A percentile compares a stretch with the other conserved stretches of the same genome.
Conservation (phyloP, 2,329 filamentous ascomycete species). For the Dactylellina leptospora region DNA sequence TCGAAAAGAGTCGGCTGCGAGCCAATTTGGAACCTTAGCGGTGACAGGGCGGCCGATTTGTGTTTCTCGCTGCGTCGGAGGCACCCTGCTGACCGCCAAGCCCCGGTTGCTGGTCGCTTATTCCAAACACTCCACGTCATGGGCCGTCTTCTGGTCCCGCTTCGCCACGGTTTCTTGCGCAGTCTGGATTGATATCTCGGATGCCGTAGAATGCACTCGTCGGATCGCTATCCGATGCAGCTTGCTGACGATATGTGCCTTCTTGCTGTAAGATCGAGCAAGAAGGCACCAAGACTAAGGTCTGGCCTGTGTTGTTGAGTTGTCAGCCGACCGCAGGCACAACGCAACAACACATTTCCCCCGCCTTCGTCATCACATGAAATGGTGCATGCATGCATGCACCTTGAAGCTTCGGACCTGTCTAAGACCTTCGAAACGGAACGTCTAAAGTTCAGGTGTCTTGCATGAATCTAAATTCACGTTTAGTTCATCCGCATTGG, state of each 20-base stretch:
- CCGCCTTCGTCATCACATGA: too few relatives aligned
- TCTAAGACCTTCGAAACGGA: too few relatives aligned
- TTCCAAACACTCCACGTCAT: constrained; percentile 26
- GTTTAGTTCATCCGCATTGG: background rate
- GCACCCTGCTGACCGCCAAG: constrained; percentile 46
- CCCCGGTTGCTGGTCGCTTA: constrained; percentile 9
- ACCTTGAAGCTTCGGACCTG: too few relatives aligned
- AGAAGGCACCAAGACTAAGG: background rate
- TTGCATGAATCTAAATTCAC: too few relatives aligned
- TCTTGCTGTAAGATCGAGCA: too few relatives aligned
- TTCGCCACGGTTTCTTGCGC: background rate
- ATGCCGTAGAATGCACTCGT: background rate
- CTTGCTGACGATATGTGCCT: too few relatives aligned
- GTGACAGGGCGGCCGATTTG: constrained; percentile 19
- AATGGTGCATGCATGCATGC: too few relatives aligned
- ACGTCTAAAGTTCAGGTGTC: too few relatives aligned
- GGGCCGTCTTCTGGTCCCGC: background rate
- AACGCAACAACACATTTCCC: constrained; percentile 1
- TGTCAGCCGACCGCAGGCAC: background rate
- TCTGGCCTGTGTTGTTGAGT: background rate
- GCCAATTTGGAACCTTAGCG: constrained; percentile 13
- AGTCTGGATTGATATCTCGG: background rate
- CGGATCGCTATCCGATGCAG: background rate
- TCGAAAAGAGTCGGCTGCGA: too few relatives aligned
- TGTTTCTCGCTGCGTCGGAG: constrained; percentile 26